Percentiles rank a stretch among this genome's conserved stretches.
These are phyloP conservation scores for Sporobolus alterniflorus DNA, from an alignment of 202 grass and related monocot species.

Conservation along the genomic window DNA sequence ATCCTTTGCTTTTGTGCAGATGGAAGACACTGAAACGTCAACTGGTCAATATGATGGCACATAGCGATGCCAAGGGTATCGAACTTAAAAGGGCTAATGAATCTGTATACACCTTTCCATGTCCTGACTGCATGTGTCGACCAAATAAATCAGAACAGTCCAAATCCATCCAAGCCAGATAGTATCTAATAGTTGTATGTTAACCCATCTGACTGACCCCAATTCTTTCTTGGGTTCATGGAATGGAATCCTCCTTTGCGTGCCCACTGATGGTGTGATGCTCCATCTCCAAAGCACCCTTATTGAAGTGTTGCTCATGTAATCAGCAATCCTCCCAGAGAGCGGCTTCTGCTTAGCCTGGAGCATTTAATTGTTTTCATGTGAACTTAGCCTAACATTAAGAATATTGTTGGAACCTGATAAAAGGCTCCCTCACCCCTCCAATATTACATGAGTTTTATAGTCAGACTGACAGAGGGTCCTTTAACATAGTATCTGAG, in stretches of 20 bases:
- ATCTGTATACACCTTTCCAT: constrained; percentile 90
- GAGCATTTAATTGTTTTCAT: constrained; percentile 7
- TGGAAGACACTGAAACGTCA: constrained; percentile 91
- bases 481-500: too few species aligned
- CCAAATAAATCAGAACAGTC: constrained; percentile 65
- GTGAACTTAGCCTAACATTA: constrained; percentile 43
- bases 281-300: constrained; percentile 31
- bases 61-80: constrained; percentile 90
- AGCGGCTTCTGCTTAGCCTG: constrained; percentile 19
- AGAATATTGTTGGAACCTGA: too few species aligned
- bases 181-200: constrained; percentile 46
- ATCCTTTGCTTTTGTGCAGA: constrained; percentile 50
- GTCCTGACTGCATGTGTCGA: constrained; percentile 92
- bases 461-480: too few species aligned
- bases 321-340: constrained; percentile 27
- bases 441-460: too few species aligned
- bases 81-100: constrained; percentile 92
- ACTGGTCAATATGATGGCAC: constrained; percentile 76
- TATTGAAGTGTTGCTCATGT: constrained; percentile 32
- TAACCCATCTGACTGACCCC: constrained; percentile 51
- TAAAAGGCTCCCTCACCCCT: too few species aligned
- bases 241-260: constrained; percentile 55
- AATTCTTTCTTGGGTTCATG: constrained; percentile 29
- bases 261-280: constrained; percentile 52
- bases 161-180: constrained; percentile 61